phyloP scores from a whole-genome alignment of 2,329 filamentous ascomycete genomes.

The Sporothrix curviconia region DNA sequence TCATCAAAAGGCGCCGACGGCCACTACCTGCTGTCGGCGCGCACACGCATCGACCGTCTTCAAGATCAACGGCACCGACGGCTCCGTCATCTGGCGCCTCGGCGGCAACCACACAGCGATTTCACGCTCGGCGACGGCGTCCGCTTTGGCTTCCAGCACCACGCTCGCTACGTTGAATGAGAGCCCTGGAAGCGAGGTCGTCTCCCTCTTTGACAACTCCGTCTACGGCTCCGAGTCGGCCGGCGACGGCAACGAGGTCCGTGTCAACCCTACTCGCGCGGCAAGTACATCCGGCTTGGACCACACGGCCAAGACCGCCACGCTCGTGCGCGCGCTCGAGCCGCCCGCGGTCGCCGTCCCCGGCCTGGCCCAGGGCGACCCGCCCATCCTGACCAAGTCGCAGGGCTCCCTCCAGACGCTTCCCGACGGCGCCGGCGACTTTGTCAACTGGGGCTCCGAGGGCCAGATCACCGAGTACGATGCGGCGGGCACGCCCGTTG shows the following conservation, averaged over 20 bases:
- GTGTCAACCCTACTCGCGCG: conserved; percentile 31
- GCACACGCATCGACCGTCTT: conserved; percentile 35
- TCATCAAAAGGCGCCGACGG: conserved; percentile 38
- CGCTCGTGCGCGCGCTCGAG: conserved; percentile 39
- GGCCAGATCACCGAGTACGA: conserved; percentile 43
- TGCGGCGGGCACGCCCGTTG: conserved; percentile 40
- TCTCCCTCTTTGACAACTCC: conserved; percentile 46
- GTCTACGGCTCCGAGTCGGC: conserved; percentile 36
- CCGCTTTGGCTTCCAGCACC: conserved; percentile 40
- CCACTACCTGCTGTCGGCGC: conserved; percentile 41
- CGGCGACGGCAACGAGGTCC: conserved; percentile 22
- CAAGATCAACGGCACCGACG: conserved; percentile 37
- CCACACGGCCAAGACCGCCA: conserved; percentile 36
- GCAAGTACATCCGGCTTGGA: conserved; percentile 41
- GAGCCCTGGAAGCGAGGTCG: conserved; percentile 30
- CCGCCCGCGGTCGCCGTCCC: conserved; percentile 29
- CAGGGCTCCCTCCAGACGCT: conserved; percentile 48
- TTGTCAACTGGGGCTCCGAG: conserved; percentile 52
- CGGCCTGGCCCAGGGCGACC: neutral
- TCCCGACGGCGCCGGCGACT: conserved; percentile 43
- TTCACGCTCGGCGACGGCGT: conserved; percentile 30
- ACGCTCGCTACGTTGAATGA: conserved; percentile 36
- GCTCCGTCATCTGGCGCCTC: conserved; percentile 40
- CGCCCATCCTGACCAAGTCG: conserved; percentile 17
- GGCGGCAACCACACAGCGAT: conserved; percentile 36